Evolutionary conservation across 768 basidiomycete species (phyloP).

Genomic region (Panaeolus cyanescens): DNA sequence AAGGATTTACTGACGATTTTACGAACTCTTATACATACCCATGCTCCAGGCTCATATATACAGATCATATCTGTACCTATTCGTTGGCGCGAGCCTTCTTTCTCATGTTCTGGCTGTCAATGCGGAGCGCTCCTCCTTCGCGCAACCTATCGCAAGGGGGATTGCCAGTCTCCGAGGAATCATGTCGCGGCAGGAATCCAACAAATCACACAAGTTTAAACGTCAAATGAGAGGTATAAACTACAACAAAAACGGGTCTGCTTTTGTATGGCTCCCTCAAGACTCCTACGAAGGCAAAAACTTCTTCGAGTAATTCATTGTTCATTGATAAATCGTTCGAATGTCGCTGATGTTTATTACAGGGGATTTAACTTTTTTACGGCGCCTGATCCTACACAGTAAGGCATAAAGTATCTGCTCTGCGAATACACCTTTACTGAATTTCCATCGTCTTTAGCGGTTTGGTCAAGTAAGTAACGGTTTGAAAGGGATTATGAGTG

Average conservation of each 20-base stretch:
- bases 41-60: background rate
- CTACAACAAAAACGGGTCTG: constrained; percentile 48
- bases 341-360: constrained; percentile 6
- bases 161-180: background rate
- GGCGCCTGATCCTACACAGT: constrained; percentile 70
- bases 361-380: constrained; percentile 49
- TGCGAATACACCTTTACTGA: constrained; percentile 6
- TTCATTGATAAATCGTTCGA: background rate
- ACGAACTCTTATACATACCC: background rate
- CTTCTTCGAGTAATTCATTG: constrained; percentile 65
- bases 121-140: background rate
- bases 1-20: background rate
- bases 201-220: background rate
- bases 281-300: constrained; percentile 63
- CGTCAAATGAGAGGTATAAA: constrained; percentile 28
- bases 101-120: background rate
- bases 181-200: background rate
- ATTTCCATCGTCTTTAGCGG: constrained; percentile 46
- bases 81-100: background rate
- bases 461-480: constrained; percentile 57
- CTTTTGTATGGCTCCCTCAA: constrained; percentile 67
- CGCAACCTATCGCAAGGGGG: background rate
- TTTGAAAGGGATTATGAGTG: background rate
- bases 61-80: background rate
- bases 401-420: constrained; percentile 19